Percentiles rank a stretch among this genome's conserved stretches.
Evolutionary conservation across 495 filamentous ascomycete species (phyloP).

Genomic region (Tuber borchii): DNA sequence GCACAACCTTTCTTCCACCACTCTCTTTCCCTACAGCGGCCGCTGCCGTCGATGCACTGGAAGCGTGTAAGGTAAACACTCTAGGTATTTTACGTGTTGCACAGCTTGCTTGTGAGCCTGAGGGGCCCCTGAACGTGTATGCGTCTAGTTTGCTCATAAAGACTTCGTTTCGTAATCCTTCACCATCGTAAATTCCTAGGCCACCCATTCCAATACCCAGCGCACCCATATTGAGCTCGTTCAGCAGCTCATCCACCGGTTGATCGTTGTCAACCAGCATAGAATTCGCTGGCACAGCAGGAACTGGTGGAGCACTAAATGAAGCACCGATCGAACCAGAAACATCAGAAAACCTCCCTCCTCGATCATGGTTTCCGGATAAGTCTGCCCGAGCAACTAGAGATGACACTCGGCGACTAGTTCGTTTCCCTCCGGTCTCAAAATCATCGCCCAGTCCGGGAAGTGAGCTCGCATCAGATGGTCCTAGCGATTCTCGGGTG

Average conservation of each 20-base stretch:
- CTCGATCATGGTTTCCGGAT: slow-evolving; percentile 56
- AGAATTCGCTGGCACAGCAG: slow-evolving; percentile 33
- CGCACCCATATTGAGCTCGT: slow-evolving; percentile 57
- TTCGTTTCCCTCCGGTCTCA: slow-evolving; percentile 59
- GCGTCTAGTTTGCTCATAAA: slow-evolving; percentile 66
- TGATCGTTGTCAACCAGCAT: slow-evolving; percentile 42
- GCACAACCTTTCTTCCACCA: slow-evolving; percentile 49
- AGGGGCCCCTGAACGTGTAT: slow-evolving; percentile 56
- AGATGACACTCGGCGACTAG: slow-evolving; percentile 84
- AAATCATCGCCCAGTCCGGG: slow-evolving; percentile 64
- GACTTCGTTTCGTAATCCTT: slow-evolving; percentile 66
- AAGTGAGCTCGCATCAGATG: slow-evolving; percentile 48
- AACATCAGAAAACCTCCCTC: slow-evolving; percentile 69
- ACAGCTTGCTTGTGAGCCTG: background rate
- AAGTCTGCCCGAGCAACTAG: slow-evolving; percentile 85
- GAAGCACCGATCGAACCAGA: slow-evolving; percentile 47
- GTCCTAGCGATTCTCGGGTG: slow-evolving; percentile 36
- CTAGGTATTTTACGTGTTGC: slow-evolving; percentile 43
- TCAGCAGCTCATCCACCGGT: slow-evolving; percentile 62
- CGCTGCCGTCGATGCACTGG: slow-evolving; percentile 50
- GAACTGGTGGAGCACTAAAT: slow-evolving; percentile 39
- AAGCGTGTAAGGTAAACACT: slow-evolving; percentile 59
- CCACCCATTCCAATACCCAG: slow-evolving; percentile 41
- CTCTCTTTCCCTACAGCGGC: slow-evolving; percentile 41
- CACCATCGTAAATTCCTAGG: slow-evolving; percentile 62